Base-by-base conservation (phyloP, 331 rosid species). In the Prunus yedoensis region DNA sequence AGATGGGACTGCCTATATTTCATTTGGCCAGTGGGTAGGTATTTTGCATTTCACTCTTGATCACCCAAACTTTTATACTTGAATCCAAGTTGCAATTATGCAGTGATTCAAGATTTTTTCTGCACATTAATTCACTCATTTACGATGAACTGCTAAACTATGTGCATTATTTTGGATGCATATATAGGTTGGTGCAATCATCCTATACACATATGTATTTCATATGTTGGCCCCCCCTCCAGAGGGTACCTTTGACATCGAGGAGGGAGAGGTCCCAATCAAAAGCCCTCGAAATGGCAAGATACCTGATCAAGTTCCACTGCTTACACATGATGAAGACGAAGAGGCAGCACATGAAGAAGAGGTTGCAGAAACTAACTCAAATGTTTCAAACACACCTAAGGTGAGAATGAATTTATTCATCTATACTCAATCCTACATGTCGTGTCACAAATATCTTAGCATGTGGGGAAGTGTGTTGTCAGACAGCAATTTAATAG, bases 1-100 rank as follows among this genome's bases (percentile, higher is more conserved):
- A 17, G 86, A 87, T 76, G 99, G 99, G 78, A 92, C 91, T 81
- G 99, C 99, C 58, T 95, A 95, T 82, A 91, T 95, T 74, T 88
- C 99, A 43, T 95, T 89, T 59, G 99, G 99, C 85, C 99, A 95
- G 87, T 95, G 99, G 99, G 99, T 95, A 83, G 59, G 97, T 79
- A 74, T 80, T 78, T 21, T 30, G 73, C 80, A 49, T 78, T 71
- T 80, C 63, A 45, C 68, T n/a, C 17, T 54, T 74, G 45, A 35
- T 70, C 45, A 57, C 76, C 77, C 3, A 59, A 68, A 28, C 81
- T 66, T 74, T 52, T 71, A 18, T 45, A 47, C 77, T 74, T 32
- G 78, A 79, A 46, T 73, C 46, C 25, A 70, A 51, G 51, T 61
- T 74, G 27, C 73, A 60, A 28, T 68, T 58, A 74, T 74, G 69